These are phyloP conservation scores for Perkinsus olseni DNA, from an alignment of 169 alveolate genomes.

Conservation along the genomic window DNA sequence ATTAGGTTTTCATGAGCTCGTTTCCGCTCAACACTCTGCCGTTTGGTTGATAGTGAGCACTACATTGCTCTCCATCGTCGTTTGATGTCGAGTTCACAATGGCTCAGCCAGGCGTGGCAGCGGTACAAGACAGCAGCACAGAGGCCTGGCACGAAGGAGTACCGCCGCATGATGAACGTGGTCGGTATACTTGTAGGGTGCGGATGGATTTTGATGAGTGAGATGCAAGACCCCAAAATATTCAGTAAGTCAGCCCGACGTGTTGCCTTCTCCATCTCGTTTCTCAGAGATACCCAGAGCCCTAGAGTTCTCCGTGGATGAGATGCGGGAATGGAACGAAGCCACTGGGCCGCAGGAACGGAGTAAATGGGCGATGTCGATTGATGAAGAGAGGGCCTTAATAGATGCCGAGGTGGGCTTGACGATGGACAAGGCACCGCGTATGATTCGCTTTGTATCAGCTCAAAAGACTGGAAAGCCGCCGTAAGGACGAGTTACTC, in stretches of 20 bases:
- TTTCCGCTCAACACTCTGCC: no score
- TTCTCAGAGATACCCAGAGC: background rate
- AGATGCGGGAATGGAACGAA: background rate
- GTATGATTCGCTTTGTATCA: background rate
- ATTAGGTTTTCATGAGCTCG: no score
- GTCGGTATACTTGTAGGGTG: background rate
- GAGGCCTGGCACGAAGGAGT: background rate
- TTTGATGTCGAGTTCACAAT: background rate
- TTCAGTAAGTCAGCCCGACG: background rate
- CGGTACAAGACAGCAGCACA: background rate
- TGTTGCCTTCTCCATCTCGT: background rate
- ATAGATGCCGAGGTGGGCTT: background rate
- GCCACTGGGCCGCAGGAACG: background rate
- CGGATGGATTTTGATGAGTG: background rate
- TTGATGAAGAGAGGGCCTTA: background rate
- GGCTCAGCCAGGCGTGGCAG: background rate
- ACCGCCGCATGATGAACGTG: background rate
- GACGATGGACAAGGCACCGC: background rate
- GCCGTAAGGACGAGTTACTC: background rate
- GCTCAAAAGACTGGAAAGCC: background rate
- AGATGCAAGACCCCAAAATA: background rate
- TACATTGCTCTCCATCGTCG: no score
- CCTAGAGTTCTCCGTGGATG: background rate
- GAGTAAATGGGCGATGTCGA: background rate
- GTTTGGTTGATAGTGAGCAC: no score